phyloP scores from a whole-genome alignment of 73 alveolate species.

The Paramecium primaurelia region DNA sequence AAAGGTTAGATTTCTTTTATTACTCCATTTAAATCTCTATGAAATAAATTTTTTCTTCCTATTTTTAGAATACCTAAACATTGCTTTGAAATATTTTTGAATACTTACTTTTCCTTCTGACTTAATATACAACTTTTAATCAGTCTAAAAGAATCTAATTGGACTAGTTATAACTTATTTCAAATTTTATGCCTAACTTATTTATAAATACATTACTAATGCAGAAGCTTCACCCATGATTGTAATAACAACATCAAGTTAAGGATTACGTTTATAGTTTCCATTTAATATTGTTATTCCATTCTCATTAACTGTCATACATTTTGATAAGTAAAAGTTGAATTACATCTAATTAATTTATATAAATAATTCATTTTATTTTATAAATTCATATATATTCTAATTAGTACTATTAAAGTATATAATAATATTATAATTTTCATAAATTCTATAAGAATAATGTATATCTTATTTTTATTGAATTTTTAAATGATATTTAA shows the following conservation, averaged over 20 bases:
- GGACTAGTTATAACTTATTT: constrained; percentile 40
- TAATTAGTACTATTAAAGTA: too few relatives aligned
- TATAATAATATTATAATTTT: too few relatives aligned
- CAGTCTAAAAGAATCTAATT: constrained; percentile 64
- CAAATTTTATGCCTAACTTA: constrained; percentile 3
- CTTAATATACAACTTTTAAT: constrained; percentile 71
- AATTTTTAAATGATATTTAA: too few relatives aligned
- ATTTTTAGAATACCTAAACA: constrained; percentile 85
- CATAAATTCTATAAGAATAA: too few relatives aligned
- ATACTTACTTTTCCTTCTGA: constrained; percentile 54
- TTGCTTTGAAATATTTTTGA: constrained; percentile 5
- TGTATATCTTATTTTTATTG: too few relatives aligned
- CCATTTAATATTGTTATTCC: not conserved
- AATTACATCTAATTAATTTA: not conserved
- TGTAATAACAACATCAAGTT: constrained; percentile 4
- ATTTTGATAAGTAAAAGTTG: constrained; percentile 28
- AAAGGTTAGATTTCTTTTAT: constrained; percentile 85
- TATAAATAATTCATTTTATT: not conserved
- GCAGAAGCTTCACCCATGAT: constrained; percentile 47
- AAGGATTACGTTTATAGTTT: not conserved
- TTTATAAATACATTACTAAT: not conserved
- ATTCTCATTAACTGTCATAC: constrained; percentile 1
- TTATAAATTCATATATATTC: too few relatives aligned
- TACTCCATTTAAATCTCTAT: constrained; percentile 76
- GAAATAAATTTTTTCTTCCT: constrained; percentile 84